phyloP scores from a whole-genome alignment of 768 basidiomycete genomes.

The Pleurotus sapidus region DNA sequence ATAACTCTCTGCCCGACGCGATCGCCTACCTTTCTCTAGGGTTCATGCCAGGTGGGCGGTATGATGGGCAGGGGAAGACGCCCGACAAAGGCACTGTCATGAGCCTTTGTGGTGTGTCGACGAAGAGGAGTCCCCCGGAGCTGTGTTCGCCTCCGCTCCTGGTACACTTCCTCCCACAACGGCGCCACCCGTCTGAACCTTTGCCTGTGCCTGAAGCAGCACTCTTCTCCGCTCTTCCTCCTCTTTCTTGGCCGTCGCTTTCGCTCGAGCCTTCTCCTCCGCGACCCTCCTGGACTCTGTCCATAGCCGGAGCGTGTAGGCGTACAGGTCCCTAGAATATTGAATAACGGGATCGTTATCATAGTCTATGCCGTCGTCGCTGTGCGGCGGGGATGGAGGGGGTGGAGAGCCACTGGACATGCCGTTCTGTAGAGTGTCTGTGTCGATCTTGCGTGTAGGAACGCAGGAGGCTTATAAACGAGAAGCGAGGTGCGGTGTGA shows the following conservation, averaged over 20 bases:
- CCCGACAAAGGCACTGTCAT: not conserved
- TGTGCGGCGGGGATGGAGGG: slow-evolving; percentile 13
- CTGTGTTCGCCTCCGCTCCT: no score
- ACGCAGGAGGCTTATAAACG: no score
- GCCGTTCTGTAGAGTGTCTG: no score
- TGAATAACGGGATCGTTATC: slow-evolving; percentile 39
- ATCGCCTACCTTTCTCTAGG: not conserved
- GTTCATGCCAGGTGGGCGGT: not conserved
- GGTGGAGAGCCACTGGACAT: slow-evolving; percentile 3
- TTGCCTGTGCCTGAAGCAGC: not conserved
- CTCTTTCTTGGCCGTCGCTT: slow-evolving; percentile 16
- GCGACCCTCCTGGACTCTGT: slow-evolving; percentile 58
- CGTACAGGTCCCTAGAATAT: slow-evolving; percentile 64
- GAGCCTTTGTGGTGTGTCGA: not conserved
- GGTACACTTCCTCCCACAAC: no score
- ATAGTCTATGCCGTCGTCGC: slow-evolving; percentile 12
- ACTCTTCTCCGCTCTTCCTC: slow-evolving; percentile 1
- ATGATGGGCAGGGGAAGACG: no score
- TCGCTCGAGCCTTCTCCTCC: slow-evolving; percentile 44
- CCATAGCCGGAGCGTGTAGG: slow-evolving; percentile 68
- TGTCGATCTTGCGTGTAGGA: no score
- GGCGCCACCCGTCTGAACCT: not conserved
- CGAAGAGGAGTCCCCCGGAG: not conserved
- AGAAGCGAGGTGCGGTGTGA: no score
- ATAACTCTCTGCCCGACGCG: not conserved